Conservation (phyloP, 208 protist species). For the Crithidia brevicula region DNA sequence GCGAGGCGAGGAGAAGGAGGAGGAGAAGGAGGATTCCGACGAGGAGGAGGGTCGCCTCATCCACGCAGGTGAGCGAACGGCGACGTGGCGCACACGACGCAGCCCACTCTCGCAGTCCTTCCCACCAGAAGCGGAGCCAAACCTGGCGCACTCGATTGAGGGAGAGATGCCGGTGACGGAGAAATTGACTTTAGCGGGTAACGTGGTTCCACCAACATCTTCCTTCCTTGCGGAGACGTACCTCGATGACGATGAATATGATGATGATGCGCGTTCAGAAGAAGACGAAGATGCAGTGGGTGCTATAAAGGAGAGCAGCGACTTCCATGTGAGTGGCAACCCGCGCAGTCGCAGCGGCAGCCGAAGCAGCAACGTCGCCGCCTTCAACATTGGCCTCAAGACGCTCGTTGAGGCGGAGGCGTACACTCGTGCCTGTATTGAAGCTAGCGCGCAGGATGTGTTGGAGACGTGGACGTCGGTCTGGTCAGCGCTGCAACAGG, state of each 20-base stretch:
- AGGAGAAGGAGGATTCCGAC: background rate
- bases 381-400: background rate
- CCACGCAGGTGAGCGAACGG: background rate
- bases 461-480: slow-evolving; percentile 18
- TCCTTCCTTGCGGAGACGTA: slow-evolving; percentile 3
- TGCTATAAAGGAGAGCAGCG: background rate
- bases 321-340: background rate
- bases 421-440: slow-evolving; percentile 18
- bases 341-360: background rate
- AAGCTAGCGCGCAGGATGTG: slow-evolving; percentile 12
- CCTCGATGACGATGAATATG: background rate
- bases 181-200: too few relatives aligned
- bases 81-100: slow-evolving; percentile 6
- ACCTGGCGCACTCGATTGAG: too few relatives aligned
- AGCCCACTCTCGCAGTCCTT: slow-evolving; percentile 1
- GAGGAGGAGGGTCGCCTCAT: background rate
- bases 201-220: background rate
- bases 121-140: background rate
- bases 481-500: slow-evolving; percentile 15
- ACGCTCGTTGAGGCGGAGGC: slow-evolving; percentile 11
- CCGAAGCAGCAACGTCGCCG: background rate
- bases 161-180: too few relatives aligned
- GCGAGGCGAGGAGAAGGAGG: slow-evolving; percentile 1
- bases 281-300: too few relatives aligned
- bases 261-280: too few relatives aligned